Percentiles rank a stretch among this genome's conserved stretches.
Conservation (phyloP, 1,284 basidiomycete genomes). For the Pholiota adiposa region DNA sequence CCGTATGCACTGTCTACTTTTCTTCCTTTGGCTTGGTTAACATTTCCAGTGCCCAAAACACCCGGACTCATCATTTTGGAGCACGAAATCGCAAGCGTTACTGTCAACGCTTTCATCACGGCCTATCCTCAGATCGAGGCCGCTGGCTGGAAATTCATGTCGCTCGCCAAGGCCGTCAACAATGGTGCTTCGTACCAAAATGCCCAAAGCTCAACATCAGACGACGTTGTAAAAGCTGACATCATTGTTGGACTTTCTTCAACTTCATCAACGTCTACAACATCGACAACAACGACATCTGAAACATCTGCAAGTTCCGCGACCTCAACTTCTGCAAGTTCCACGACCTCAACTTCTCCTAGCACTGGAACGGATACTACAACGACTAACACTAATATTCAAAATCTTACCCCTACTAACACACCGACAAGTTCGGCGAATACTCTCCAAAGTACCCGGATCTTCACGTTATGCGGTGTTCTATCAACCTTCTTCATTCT, state of each 20-base stretch:
- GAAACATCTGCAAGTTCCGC: conserved; percentile 3
- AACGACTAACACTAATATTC: conserved; percentile 3
- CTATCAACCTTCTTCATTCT: conserved; percentile 2
- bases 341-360: conserved; percentile 1
- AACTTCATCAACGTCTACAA: conserved; percentile 8
- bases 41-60: conserved; percentile 55
- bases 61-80: conserved; percentile 84
- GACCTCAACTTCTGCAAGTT: not conserved
- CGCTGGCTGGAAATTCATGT: conserved; percentile 70
- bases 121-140: conserved; percentile 66
- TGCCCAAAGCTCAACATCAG: conserved; percentile 34
- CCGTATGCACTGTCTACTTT: conserved; percentile 36
- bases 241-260: conserved; percentile 13
- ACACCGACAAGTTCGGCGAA: conserved; percentile 6
- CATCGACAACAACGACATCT: conserved; percentile 7
- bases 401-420: not conserved
- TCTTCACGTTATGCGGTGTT: not conserved
- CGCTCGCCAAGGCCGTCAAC: conserved; percentile 54
- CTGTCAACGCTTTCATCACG: conserved; percentile 72
- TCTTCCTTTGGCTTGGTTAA: not conserved
- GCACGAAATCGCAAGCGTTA: conserved; percentile 74
- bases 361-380: conserved; percentile 2
- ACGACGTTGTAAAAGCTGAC: conserved; percentile 19
- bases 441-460: not conserved
- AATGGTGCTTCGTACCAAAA: conserved; percentile 59